Base-by-base conservation (phyloP, 768 basidiomycete genomes). In the Tylopilus balloui region DNA sequence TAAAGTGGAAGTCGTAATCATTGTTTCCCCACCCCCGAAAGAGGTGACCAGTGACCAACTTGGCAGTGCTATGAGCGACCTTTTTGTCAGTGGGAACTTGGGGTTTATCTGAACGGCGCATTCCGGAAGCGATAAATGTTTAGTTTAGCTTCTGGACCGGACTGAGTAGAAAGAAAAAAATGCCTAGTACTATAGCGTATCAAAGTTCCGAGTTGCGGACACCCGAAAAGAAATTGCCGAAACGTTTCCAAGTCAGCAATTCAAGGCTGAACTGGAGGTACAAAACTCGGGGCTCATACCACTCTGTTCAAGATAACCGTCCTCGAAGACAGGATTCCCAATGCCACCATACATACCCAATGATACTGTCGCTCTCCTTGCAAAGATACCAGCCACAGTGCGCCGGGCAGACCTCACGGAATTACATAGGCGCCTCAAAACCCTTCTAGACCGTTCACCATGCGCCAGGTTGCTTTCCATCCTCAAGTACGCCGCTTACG, bases 401-500 rank as follows among this genome's bases (percentile, higher is more conserved):
- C 52, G 46, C 24, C 21, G 21, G 19, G 42, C 25, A 29, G 15
- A 39, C 11, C 46, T 50, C 27, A 15, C 3, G 15, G 21, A 43
- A 11, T 19, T 57, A 23, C 51, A 47, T 17, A 13, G 42, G 25
- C 52, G 21, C 11, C 40, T 60, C 11, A 47, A 20, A 13, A 4
- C 29, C 10, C 44, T 57, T 9, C 47, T 53, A 5, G 36, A 41
- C 20, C 47, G 35, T 35, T 31, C 46, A 5, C 47, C 54, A 3
- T 52, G 39, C 31, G 9, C 20, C 20, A 52, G 29, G 34, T n/a
- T 50, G 7, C 39, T 52, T 25, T 34, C 56, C 17, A 28, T 56
- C 47, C 42, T 64, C 36, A 64, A 61, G 25, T 59, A 56, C 34
- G 27, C 29, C 6, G 41, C 37, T 17, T 63, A 20, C n/a, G 2